A percentile compares a stretch with the other conserved stretches of the same genome.
phyloP scores from a whole-genome alignment of 345 rosid species.

The Camelina hispida region DNA sequence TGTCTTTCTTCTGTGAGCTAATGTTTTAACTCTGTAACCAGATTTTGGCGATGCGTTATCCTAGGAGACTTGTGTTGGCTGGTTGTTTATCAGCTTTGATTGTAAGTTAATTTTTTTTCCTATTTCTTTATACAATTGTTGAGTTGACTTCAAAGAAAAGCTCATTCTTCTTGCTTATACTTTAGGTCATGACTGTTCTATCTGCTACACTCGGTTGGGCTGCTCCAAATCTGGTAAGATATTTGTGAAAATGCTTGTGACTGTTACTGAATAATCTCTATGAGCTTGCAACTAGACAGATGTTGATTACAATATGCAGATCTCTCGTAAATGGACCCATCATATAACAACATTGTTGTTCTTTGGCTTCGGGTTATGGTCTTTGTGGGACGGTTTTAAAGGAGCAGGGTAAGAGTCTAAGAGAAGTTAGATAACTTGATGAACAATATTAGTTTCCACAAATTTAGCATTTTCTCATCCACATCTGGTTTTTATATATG shows the following conservation, averaged over 20 bases:
- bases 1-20: background rate
- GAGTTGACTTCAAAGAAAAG: background rate
- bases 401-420: constrained; percentile 83
- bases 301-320: constrained; percentile 48
- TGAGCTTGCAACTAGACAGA: background rate
- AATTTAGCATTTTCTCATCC: background rate
- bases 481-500: constrained; percentile 21
- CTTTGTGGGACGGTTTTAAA: constrained; percentile 84
- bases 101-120: constrained; percentile 51
- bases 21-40: constrained; percentile 42
- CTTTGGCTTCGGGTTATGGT: constrained; percentile 85
- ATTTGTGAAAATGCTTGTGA: constrained; percentile 23
- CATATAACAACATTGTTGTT: constrained; percentile 82
- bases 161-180: constrained; percentile 20
- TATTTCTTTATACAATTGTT: background rate
- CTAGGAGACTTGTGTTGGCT: constrained; percentile 85
- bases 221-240: constrained; percentile 89
- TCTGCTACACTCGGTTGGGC: constrained; percentile 91
- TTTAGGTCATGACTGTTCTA: constrained; percentile 88
- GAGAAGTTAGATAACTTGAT: constrained; percentile 10
- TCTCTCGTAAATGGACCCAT: constrained; percentile 92
- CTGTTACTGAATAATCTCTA: background rate
- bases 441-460: background rate
- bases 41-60: constrained; percentile 98
- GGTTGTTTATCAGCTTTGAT: constrained; percentile 79